Evolutionary conservation across 495 filamentous ascomycete species (phyloP), one percentile per base, ranked within the genome.

Genomic region (Friedmanniomyces endolithicus): DNA sequence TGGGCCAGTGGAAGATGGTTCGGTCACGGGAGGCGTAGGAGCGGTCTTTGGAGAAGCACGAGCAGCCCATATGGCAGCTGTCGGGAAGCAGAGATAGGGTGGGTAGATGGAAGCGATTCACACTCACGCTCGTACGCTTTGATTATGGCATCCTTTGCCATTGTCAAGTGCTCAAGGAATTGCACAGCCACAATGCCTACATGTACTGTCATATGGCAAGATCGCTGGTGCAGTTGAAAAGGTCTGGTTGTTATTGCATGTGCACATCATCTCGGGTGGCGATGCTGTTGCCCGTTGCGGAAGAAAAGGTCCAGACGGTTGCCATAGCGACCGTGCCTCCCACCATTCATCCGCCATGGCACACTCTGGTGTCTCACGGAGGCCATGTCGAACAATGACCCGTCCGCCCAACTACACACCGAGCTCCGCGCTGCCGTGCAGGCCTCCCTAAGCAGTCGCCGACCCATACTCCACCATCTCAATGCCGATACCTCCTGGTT

Each of bases 401-500:
- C 50, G 11, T 59, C 51, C 1, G 43, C 43, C 11, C 72, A 74
- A 52, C 68, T 74, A 19, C 63, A 68, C 24, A 51, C 50, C 25
- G 63, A 63, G 20, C 64, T 76, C 16, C 60, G 60, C 41, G 52
- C 62, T 24, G 53, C 62, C 44, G 51, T 71, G 8, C 59, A 61
- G 24, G 41, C 59, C 44, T 58, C 68, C n/a, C 60, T 75, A n/a
- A 57, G 53, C 29, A 51, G 64, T 41, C 67, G 64, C 16, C 68
- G 74, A 20, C 76, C 78, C 0, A 58, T 78, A 14, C 65, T 82
- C 14, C 74, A 76, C 16, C 78, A 80, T 56, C 67, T 81, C 11
- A 82, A 80, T 55, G 78, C 74, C 22, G 78, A 81, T 64, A 79
- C 77, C 16, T 73, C 68, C 14, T 81, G 78, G 78, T 66, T 80